Conservation (phyloP, 495 filamentous ascomycete species). For the Podospora pseudoanserina region DNA sequence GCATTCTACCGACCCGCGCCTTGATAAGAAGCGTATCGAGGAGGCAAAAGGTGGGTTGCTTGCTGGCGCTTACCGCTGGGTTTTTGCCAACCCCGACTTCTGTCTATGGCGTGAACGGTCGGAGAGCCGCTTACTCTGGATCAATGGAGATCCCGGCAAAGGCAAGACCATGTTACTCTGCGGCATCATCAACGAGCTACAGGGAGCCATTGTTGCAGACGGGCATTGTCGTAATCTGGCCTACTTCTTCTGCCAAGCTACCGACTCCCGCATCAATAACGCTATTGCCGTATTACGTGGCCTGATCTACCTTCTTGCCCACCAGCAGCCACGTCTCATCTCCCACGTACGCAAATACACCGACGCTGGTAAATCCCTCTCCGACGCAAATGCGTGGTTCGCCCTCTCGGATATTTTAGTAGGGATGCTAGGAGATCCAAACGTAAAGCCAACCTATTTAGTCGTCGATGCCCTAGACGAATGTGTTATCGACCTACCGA, state of each 20-base stretch:
- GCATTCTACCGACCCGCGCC: background rate
- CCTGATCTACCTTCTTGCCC: no score
- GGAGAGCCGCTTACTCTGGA: no score
- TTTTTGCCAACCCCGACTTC: no score
- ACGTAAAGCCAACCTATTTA: slow-evolving; percentile 27
- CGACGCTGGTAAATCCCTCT: background rate
- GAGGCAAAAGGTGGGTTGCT: slow-evolving; percentile 35
- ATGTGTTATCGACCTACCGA: slow-evolving; percentile 29
- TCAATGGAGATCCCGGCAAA: no score
- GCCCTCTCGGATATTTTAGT: slow-evolving; percentile 30
- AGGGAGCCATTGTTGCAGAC: slow-evolving; percentile 28
- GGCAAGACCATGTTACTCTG: slow-evolving; percentile 46
- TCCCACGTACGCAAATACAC: slow-evolving; percentile 21
- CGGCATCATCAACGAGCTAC: slow-evolving; percentile 40
- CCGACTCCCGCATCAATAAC: no score
- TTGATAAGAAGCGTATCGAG: slow-evolving; percentile 40
- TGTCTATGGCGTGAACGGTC: no score
- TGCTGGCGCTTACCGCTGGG: slow-evolving; percentile 25
- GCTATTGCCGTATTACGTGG: no score
- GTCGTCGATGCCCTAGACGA: slow-evolving; percentile 53
- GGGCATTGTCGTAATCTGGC: background rate
- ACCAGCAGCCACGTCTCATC: slow-evolving; percentile 23
- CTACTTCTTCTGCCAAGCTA: slow-evolving; percentile 46
- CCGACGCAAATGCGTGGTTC: slow-evolving; percentile 29
- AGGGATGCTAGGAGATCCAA: slow-evolving; percentile 32